phyloP scores from a whole-genome alignment of 2,329 filamentous ascomycete species.

The Beauveria varroae region DNA sequence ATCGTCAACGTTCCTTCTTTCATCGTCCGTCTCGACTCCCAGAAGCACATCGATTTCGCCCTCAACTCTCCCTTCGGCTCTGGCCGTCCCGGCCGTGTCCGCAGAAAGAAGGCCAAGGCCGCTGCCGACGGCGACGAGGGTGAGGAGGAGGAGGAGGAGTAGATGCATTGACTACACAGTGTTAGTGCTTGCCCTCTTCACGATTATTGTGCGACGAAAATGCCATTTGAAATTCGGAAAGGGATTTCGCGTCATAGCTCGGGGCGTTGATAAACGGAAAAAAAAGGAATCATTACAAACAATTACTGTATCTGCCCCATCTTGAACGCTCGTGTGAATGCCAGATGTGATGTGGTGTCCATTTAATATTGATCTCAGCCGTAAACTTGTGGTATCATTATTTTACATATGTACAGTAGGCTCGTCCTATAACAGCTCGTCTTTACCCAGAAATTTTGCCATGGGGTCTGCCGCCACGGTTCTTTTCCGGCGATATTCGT shows the following conservation, averaged over 20 bases:
- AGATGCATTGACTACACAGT: slow-evolving; percentile 33
- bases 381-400: background rate
- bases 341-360: background rate
- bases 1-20: slow-evolving; percentile 99
- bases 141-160: slow-evolving; percentile 79
- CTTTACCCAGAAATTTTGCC: slow-evolving; percentile 70
- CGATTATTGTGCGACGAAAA: slow-evolving; percentile 24
- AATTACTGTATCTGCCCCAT: background rate
- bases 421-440: slow-evolving; percentile 43
- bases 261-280: slow-evolving; percentile 44
- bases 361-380: background rate
- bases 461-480: slow-evolving; percentile 76
- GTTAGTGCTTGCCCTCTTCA: slow-evolving; percentile 23
- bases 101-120: slow-evolving; percentile 99
- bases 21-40: slow-evolving; percentile 98
- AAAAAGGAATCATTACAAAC: slow-evolving; percentile 28
- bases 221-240: slow-evolving; percentile 28
- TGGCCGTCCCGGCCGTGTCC: slow-evolving; percentile 92
- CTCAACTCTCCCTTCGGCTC: slow-evolving; percentile 96
- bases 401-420: slow-evolving; percentile 19
- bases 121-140: slow-evolving; percentile 76
- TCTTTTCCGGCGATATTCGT: slow-evolving; percentile 72
- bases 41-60: slow-evolving; percentile 99
- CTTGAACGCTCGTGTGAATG: background rate
- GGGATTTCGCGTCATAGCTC: slow-evolving; percentile 39